Evolutionary conservation across 1,284 basidiomycete genomes (phyloP).

Genomic region (Marasmius fiardii): DNA sequence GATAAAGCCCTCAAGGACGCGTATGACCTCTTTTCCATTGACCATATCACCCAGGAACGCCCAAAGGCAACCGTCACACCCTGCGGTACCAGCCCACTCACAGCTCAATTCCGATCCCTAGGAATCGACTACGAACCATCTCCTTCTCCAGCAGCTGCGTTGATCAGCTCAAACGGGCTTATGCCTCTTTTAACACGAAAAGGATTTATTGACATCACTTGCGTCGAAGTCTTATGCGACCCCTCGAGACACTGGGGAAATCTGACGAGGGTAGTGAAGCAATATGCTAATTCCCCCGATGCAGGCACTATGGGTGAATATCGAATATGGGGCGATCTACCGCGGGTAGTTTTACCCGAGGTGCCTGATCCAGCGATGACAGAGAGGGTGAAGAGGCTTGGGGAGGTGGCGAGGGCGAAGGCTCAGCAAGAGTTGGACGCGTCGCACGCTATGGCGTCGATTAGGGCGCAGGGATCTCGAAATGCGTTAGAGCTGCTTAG

Average conservation of each 20-base stretch:
- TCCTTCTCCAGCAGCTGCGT: background rate
- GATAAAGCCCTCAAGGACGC: slow-evolving; percentile 6
- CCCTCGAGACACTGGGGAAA: slow-evolving; percentile 9
- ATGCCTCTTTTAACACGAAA: slow-evolving; percentile 15
- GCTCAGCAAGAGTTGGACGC: background rate
- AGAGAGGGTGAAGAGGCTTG: slow-evolving; percentile 9
- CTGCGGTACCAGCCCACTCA: background rate
- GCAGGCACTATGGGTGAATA: background rate
- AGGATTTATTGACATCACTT: slow-evolving; percentile 13
- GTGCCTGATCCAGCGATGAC: slow-evolving; percentile 12
- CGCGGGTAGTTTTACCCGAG: slow-evolving; percentile 14
- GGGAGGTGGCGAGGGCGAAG: slow-evolving; percentile 1
- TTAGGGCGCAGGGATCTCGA: background rate
- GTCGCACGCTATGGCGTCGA: background rate
- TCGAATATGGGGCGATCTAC: slow-evolving; percentile 8
- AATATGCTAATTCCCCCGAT: slow-evolving; percentile 5
- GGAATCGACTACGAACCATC: background rate
- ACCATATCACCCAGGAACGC: slow-evolving; percentile 5
- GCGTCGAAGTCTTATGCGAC: slow-evolving; percentile 12
- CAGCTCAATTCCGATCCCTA: background rate
- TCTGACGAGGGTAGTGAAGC: slow-evolving; percentile 5
- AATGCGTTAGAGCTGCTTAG: background rate
- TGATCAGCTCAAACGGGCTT: slow-evolving; percentile 2
- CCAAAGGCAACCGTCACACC: background rate
- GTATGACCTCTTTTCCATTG: slow-evolving; percentile 13